Evolutionary conservation across 2,329 filamentous ascomycete species (phyloP), one percentile per base, ranked within the genome.

Genomic region (Ceratocystis colombiana): DNA sequence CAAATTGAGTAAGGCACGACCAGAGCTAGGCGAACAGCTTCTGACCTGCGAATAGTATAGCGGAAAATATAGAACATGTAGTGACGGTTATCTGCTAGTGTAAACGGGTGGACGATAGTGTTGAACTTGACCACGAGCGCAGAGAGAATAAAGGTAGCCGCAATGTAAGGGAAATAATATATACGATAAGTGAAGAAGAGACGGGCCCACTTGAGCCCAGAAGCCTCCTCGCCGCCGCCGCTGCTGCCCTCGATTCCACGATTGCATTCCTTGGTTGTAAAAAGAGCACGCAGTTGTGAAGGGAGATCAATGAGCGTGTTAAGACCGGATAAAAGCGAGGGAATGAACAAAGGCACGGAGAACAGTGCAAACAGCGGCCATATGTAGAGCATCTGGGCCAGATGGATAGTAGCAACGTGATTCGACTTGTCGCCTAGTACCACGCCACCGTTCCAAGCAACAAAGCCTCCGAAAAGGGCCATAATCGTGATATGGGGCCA

Each of bases 31-130:
- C 86, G 86, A 64, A 90, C 76, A 20, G 78, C 75, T 1, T 79
- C 78, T 53, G 89, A 83, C 5, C 80, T 81, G 1, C 88, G 82
- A 46, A 97, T 86, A 5, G 88, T 86, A 72, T 91, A 85, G 1
- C 91, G 86, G 79, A 99, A 99, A 68, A 96, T 79, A 77, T 99
- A 99, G 75, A 99, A 99, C 74, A 96, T 88, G 77, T 96, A 99
- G 75, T 99, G 94, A 1, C 94, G 82, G 75, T 99, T 99, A 75
- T 99, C 94, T 44, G 94, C 94, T 0, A 97, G 82, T 0, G 92
- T 96, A 74, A 97, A 99, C 0, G 94, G 93, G 73, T 99, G 94
- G 55, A 97, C 84, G 69, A 96, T 88, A 44, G 94, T 99, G 79
- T 96, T 97, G 80, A 83, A 88, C 69, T 84, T 83, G 28, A 96